Base-by-base conservation (phyloP, 73 alveolate genomes). In the Durusdinium trenchii region DNA sequence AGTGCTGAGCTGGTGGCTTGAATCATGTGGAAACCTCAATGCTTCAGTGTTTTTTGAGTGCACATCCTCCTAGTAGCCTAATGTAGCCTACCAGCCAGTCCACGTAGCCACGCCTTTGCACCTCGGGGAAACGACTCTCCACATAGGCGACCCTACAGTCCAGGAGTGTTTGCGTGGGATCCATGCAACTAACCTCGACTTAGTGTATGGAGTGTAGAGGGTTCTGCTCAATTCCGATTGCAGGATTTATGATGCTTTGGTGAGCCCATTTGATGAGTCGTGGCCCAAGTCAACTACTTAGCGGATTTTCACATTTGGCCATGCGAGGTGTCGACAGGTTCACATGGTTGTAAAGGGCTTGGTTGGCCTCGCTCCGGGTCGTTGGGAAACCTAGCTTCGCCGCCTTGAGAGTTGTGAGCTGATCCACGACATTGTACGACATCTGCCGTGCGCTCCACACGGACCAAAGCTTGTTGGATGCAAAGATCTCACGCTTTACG, bases 181-280 rank as follows among this genome's bases (percentile, higher is more conserved):
- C n/a, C n/a, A n/a, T n/a, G n/a, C n/a, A n/a, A n/a, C n/a, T n/a
- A n/a, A n/a, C n/a, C n/a, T n/a, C n/a, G n/a, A n/a, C n/a, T n/a
- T n/a, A n/a, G n/a, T n/a, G n/a, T n/a, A n/a, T n/a, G n/a, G n/a
- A n/a, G n/a, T n/a, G n/a, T n/a, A n/a, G n/a, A n/a, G n/a, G n/a
- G n/a, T n/a, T n/a, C n/a, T n/a, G n/a, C n/a, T n/a, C n/a, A n/a
- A n/a, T n/a, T n/a, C n/a, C n/a, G 28, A 12, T 12, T 5, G 43
- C 98, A 91, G 98, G 98, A 73, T 94, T 83, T 94, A 94, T 64
- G 99, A 94, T 51, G 83, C 99, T 35, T 51, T 94, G 46, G 99
- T 94, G 94, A 60, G 38, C 14, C 99, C 92, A 7, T 16, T 76
- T 47, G 99, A 94, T 48, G 93, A 94, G 99, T 45, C 57, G 5